Percentiles rank a stretch among this genome's conserved stretches.
Conservation (phyloP, 2,329 filamentous ascomycete species). For the Phaeoacremonium minimum region DNA sequence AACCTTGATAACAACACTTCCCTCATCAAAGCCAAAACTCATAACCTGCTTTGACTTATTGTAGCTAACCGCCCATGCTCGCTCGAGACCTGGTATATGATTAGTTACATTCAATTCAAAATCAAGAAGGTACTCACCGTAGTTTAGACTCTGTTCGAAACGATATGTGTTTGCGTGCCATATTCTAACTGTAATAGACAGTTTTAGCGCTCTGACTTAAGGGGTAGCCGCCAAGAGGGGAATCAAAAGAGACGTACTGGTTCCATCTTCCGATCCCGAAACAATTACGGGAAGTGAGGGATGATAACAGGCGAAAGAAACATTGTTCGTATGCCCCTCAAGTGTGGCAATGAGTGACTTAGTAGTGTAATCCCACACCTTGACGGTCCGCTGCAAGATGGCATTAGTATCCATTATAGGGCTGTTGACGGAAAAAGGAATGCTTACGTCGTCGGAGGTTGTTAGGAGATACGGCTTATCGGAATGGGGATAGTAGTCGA, state of each 20-base stretch:
- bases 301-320: slow-evolving; percentile 97
- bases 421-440: no score
- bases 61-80: slow-evolving; percentile 96
- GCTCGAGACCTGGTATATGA: no score
- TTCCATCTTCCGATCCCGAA: slow-evolving; percentile 94
- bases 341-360: slow-evolving; percentile 95
- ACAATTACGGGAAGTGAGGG: slow-evolving; percentile 96
- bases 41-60: slow-evolving; percentile 93
- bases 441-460: slow-evolving; percentile 76
- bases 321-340: slow-evolving; percentile 96
- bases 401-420: neutral
- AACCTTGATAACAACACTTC: slow-evolving; percentile 92
- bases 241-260: neutral
- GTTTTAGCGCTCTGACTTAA: no score
- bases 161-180: slow-evolving; percentile 99
- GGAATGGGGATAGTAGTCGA: slow-evolving; percentile 79
- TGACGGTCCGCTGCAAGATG: slow-evolving; percentile 65
- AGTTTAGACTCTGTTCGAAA: slow-evolving; percentile 92
- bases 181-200: slow-evolving; percentile 91
- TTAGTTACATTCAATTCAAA: no score
- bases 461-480: slow-evolving; percentile 87
- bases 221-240: no score
- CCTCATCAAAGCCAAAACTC: slow-evolving; percentile 95
- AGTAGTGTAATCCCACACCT: slow-evolving; percentile 98
- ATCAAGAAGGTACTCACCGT: no score